A percentile compares a stretch with the other conserved stretches of the same genome.
phyloP scores from a whole-genome alignment of 2,329 filamentous ascomycete genomes.

The Nakataea oryzae region DNA sequence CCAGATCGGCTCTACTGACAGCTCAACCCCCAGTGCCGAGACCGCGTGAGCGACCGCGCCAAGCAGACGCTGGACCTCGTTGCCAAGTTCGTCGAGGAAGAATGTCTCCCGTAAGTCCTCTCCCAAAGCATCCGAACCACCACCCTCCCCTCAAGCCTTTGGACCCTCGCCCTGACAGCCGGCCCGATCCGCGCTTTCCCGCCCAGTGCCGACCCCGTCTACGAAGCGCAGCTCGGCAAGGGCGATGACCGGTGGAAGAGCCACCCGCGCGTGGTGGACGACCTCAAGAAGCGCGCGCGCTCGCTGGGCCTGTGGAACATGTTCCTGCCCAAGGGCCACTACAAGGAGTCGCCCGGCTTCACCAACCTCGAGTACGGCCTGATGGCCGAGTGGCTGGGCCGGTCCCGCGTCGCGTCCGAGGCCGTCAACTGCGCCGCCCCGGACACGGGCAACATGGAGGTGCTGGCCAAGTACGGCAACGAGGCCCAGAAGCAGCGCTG shows the following conservation, averaged over 20 bases:
- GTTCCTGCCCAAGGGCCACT: constrained; percentile 92
- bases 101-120: constrained; percentile 68
- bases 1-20: not conserved
- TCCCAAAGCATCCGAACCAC: not conserved
- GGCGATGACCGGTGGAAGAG: constrained; percentile 68
- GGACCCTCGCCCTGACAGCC: too few relatives aligned
- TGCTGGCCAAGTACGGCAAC: constrained; percentile 82
- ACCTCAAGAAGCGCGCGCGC: constrained; percentile 75
- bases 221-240: constrained; percentile 67
- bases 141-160: not conserved
- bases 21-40: constrained; percentile 14
- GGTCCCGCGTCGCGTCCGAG: constrained; percentile 72
- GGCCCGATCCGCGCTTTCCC: too few relatives aligned
- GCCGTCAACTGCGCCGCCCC: constrained; percentile 85
- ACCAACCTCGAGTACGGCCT: constrained; percentile 93
- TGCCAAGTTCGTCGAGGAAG: constrained; percentile 93
- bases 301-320: constrained; percentile 93
- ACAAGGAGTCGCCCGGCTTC: constrained; percentile 89
- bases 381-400: constrained; percentile 93
- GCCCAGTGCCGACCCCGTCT: constrained; percentile 65
- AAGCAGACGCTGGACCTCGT: constrained; percentile 79
- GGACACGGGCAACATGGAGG: constrained; percentile 94
- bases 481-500: constrained; percentile 76
- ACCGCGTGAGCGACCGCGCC: constrained; percentile 71
- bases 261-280: constrained; percentile 75